Percentiles rank a stretch among this genome's conserved stretches.
These are phyloP conservation scores for Trichoderma citrinoviride DNA, from an alignment of 2,329 filamentous ascomycete species.

Conservation along the genomic window DNA sequence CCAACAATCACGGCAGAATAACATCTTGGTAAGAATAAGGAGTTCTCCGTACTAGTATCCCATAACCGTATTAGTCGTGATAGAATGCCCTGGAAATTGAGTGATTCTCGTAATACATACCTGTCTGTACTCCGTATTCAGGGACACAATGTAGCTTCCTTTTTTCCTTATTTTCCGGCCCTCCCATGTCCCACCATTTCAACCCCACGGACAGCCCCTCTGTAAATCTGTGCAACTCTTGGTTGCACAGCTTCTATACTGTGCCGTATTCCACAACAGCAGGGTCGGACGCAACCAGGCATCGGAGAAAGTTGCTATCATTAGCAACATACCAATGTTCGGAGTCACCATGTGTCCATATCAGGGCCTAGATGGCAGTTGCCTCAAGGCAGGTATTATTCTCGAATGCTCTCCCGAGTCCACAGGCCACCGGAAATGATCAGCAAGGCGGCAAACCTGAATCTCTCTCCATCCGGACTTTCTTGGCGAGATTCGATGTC, in stretches of 20 bases:
- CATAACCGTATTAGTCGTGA: not conserved
- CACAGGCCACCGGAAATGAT: constrained; percentile 14
- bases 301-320: not conserved
- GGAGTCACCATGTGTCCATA: not conserved
- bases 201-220: not conserved
- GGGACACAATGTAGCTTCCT: constrained; percentile 1
- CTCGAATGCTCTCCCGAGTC: not conserved
- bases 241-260: not conserved
- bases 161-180: constrained; percentile 10
- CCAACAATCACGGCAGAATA: not conserved
- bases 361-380: not conserved
- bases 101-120: not conserved
- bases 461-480: not conserved
- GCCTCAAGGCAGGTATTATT: not conserved
- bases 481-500: constrained; percentile 12
- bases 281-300: not conserved
- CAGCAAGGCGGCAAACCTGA: constrained; percentile 3
- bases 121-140: not conserved
- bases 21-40: not conserved
- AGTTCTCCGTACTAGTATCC: constrained; percentile 4
- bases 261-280: not conserved
- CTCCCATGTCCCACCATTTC: constrained; percentile 11
- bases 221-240: not conserved
- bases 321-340: not conserved
- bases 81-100: constrained; percentile 14